Evolutionary conservation across 345 rosid genomes (phyloP).

Genomic region (Bruguiera gymnorhiza): DNA sequence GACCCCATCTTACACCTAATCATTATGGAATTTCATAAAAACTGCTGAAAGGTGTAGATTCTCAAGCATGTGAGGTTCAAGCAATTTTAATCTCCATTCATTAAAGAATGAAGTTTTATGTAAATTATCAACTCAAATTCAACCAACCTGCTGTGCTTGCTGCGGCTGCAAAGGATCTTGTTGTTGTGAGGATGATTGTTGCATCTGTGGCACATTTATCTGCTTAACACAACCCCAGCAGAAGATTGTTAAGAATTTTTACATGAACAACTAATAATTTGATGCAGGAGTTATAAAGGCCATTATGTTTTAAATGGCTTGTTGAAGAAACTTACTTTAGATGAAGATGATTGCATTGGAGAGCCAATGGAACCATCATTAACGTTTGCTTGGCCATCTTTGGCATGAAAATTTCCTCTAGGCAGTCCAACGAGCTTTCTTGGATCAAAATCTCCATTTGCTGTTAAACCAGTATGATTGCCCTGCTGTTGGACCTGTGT

Average conservation of each 20-base stretch:
- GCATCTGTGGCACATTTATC: constrained; percentile 79
- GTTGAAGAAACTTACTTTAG: constrained; percentile 51
- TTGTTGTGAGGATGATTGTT: constrained; percentile 85
- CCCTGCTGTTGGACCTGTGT: constrained; percentile 89
- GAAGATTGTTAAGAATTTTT: not conserved
- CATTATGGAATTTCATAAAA: too few species aligned
- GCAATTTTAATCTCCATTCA: constrained; percentile 1
- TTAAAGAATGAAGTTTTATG: not conserved
- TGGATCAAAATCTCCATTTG: constrained; percentile 83
- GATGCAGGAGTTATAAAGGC: not conserved
- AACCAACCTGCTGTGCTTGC: constrained; percentile 69
- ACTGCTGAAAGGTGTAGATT: too few species aligned
- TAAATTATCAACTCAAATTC: constrained; percentile 9
- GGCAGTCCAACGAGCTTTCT: constrained; percentile 69
- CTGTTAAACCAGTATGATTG: constrained; percentile 57
- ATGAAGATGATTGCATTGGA: constrained; percentile 94
- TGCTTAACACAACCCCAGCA: constrained; percentile 38
- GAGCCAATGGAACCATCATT: constrained; percentile 91
- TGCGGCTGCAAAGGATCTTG: constrained; percentile 74
- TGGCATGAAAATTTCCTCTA: constrained; percentile 64
- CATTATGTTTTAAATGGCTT: not conserved
- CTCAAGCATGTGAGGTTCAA: not conserved
- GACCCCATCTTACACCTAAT: too few species aligned
- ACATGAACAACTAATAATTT: not conserved
- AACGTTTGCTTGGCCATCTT: constrained; percentile 73